A percentile compares a stretch with the other conserved stretches of the same genome.
Evolutionary conservation across 108 stramenopile species (phyloP).

Genomic region (Nannochloropsis gaditana): DNA sequence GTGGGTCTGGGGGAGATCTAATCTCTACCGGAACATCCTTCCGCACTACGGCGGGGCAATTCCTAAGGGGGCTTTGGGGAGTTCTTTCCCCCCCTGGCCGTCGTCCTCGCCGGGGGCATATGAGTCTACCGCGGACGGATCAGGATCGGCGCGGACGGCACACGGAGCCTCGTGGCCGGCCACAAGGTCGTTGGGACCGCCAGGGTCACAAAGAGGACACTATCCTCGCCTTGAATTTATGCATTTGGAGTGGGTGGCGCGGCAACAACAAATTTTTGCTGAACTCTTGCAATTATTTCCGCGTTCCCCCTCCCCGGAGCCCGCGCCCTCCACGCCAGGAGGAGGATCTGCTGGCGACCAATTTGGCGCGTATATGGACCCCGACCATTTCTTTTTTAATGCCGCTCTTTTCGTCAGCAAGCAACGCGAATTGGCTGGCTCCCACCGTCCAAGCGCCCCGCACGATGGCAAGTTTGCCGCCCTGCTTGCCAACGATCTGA

Average conservation of each 20-base stretch:
- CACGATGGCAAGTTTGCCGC: neutral
- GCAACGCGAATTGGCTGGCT: neutral
- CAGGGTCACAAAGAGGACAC: no score
- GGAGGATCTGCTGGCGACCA: neutral
- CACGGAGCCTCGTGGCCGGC: neutral
- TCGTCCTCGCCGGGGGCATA: neutral
- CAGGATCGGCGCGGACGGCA: neutral
- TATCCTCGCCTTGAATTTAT: neutral
- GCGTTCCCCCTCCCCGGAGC: neutral
- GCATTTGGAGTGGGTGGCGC: neutral
- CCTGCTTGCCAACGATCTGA: neutral
- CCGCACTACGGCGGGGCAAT: neutral
- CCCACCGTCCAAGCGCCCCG: neutral
- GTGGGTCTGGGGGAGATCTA: neutral
- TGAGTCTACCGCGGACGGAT: neutral
- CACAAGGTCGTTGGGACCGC: neutral
- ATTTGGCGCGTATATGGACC: neutral
- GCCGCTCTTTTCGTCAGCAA: neutral
- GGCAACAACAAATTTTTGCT: neutral
- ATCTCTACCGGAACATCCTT: neutral
- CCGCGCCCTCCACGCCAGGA: neutral
- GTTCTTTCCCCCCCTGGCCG: neutral
- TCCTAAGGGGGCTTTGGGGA: neutral
- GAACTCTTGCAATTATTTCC: conserved; percentile 5
- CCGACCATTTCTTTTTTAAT: neutral